Evolutionary conservation across 2,329 filamentous ascomycete genomes (phyloP), one percentile per base, ranked within the genome.

Genomic region (Ophiostoma piceae): DNA sequence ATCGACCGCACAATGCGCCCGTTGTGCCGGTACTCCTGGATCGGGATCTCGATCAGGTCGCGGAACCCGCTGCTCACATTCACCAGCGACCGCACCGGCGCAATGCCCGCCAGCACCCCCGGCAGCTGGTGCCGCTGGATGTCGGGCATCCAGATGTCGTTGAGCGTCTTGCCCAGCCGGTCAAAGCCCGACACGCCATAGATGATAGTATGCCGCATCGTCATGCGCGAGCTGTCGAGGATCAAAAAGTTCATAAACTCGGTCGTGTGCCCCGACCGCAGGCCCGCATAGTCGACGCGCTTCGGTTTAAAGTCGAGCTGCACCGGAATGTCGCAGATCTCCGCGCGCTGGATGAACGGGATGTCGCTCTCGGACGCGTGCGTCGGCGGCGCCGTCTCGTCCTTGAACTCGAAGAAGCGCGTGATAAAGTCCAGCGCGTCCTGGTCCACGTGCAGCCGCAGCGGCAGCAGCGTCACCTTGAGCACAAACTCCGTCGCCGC

Each of bases 231-330:
- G 73, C 92, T 90, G 74, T 99, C 95, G 0, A 99, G 86, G 16
- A 94, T 91, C 73, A 99, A 86, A 77, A 99, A 97, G 78, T 99
- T 99, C 94, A 98, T 98, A 76, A 99, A 96, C 78, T 99, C 95
- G 0, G 92, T 96, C 0, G 95, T 98, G 74, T 92, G 92, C 1
- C 95, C 95, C 1, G 95, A 97, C 35, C 94, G 89, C 3, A 99
- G 85, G 3, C 94, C 94, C 0, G 89, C 92, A 75, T 99, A 99
- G 78, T 99, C 94, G 22, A 99, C 92, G n/a, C 92, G 88, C 79
- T 99, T 98, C 9, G 95, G 95, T 78, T 99, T 99, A 81, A 99
- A 99, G 79, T 99, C 95, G 3, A 88, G 87, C 76, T 91, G 93
- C 70, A 99, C 85, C 1, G 89, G 89, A 32, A 99, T 87, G 3